Percentiles rank a stretch among this genome's conserved stretches.
Conservation (phyloP, 306 rosid genomes). For the Oemleria cerasiformis region DNA sequence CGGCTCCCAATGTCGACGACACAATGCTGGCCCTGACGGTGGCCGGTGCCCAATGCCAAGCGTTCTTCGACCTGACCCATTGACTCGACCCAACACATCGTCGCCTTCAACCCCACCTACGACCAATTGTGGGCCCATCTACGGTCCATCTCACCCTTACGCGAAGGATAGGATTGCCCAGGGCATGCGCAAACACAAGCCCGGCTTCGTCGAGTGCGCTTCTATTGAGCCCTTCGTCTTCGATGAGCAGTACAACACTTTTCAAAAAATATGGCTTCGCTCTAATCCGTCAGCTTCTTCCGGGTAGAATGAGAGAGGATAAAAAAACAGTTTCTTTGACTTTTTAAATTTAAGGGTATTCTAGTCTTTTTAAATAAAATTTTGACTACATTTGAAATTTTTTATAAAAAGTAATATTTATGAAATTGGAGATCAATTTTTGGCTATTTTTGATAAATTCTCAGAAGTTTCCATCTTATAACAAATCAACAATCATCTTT, state of each 20-base stretch:
- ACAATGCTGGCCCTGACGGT: conserved; percentile 82
- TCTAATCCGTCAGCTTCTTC: conserved; percentile 80
- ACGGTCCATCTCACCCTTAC: conserved; percentile 90
- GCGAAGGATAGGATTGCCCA: conserved; percentile 91
- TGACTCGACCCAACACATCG: conserved; percentile 70
- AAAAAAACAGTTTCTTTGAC: too few relatives aligned
- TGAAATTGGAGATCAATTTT: too few relatives aligned
- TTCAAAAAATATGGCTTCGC: conserved; percentile 85
- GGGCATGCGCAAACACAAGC: conserved; percentile 96
- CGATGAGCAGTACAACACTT: conserved; percentile 94
- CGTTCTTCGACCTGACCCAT: conserved; percentile 48
- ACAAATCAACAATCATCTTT: not conserved
- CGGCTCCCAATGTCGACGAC: too few relatives aligned
- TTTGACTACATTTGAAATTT: too few relatives aligned
- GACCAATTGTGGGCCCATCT: conserved; percentile 90
- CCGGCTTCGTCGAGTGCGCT: conserved; percentile 88
- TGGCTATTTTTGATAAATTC: too few relatives aligned
- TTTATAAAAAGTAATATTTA: too few relatives aligned
- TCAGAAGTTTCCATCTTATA: not conserved
- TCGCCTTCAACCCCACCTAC: conserved; percentile 80
- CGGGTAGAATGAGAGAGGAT: conserved; percentile 55
- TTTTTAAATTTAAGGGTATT: too few relatives aligned
- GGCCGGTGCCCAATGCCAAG: conserved; percentile 32
- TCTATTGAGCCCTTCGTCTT: conserved; percentile 75
- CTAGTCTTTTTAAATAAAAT: too few relatives aligned